phyloP scores from a whole-genome alignment of 306 rosid species.

The Medicago ruthenica region DNA sequence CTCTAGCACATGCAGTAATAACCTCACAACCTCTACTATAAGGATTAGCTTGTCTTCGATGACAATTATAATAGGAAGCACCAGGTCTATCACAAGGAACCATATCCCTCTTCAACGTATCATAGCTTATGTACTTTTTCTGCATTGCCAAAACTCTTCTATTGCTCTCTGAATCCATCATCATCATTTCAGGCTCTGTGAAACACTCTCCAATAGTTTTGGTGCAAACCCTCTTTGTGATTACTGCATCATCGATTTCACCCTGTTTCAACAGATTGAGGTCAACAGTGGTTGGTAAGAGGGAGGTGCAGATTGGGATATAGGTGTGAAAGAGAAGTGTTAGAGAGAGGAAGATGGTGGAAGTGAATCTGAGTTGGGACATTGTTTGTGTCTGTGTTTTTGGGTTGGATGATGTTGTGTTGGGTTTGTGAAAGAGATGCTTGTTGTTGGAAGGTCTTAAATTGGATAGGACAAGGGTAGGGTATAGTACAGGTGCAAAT shows the following conservation, averaged over 20 bases:
- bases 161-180: conserved; percentile 73
- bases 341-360: conserved; percentile 40
- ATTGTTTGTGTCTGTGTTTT: conserved; percentile 44
- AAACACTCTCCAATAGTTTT: conserved; percentile 66
- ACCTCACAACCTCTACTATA: conserved; percentile 86
- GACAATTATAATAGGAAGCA: conserved; percentile 89
- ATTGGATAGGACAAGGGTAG: not conserved
- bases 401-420: conserved; percentile 15
- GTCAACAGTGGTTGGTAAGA: conserved; percentile 51
- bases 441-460: conserved; percentile 48
- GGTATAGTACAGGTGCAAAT: not conserved
- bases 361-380: conserved; percentile 56
- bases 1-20: conserved; percentile 89
- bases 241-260: conserved; percentile 49
- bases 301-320: conserved; percentile 49
- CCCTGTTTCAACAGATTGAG: conserved; percentile 55
- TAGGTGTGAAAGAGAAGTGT: conserved; percentile 56
- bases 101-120: conserved; percentile 80
- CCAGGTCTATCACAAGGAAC: conserved; percentile 84
- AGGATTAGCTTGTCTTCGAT: conserved; percentile 68
- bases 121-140: conserved; percentile 87
- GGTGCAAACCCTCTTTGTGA: conserved; percentile 61
- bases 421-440: conserved; percentile 39
- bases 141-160: conserved; percentile 77
- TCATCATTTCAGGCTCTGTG: conserved; percentile 59